Percentiles rank a stretch among this genome's conserved stretches.
These are phyloP conservation scores for Quillaja saponaria DNA, from an alignment of 306 rosid species.

Conservation along the genomic window DNA sequence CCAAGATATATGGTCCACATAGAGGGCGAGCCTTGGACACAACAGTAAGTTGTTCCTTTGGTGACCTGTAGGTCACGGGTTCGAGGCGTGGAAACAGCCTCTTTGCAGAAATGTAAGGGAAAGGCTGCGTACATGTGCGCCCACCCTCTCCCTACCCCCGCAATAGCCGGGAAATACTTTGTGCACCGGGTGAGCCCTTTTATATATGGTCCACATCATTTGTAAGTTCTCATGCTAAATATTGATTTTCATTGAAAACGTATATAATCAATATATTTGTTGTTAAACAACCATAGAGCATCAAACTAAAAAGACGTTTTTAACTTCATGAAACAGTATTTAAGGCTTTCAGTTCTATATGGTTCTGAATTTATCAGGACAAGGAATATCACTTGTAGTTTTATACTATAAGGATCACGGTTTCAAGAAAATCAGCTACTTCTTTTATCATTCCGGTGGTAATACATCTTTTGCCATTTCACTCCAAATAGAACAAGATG, in stretches of 20 bases:
- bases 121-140: too few species aligned
- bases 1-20: constrained; percentile 19
- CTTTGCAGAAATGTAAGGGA: too few species aligned
- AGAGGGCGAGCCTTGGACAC: too few species aligned
- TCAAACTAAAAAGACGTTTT: constrained; percentile 22
- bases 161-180: too few species aligned
- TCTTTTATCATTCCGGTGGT: neutral
- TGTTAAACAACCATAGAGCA: constrained; percentile 9
- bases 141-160: too few species aligned
- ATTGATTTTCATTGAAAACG: constrained; percentile 14
- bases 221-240: constrained; percentile 30
- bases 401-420: neutral
- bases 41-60: too few species aligned
- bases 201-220: too few species aligned
- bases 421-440: constrained; percentile 2
- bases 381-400: neutral
- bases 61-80: too few species aligned
- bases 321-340: constrained; percentile 23
- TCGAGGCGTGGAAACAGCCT: too few species aligned
- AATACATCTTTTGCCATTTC: constrained; percentile 4
- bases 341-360: constrained; percentile 20
- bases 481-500: neutral
- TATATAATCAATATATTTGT: constrained; percentile 6
- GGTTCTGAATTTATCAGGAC: constrained; percentile 25
- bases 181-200: too few species aligned